These are phyloP conservation scores for Pythium scleroteichum DNA, from an alignment of 352 stramenopile species.

Conservation along the genomic window DNA sequence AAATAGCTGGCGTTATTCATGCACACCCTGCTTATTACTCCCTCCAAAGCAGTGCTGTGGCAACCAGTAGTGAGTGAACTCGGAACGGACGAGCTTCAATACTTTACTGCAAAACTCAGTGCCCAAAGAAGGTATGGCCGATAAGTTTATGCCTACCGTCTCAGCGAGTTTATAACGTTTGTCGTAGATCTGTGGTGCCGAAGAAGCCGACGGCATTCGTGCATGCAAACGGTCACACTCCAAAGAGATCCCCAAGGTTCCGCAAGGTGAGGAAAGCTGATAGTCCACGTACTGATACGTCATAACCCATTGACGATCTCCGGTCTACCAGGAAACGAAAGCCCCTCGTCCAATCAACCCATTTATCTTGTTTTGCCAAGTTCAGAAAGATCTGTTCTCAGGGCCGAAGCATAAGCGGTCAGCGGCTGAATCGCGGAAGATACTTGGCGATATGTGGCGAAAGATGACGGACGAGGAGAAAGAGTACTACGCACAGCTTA, in stretches of 20 bases:
- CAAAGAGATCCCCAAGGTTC: slow-evolving; percentile 29
- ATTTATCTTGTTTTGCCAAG: slow-evolving; percentile 84
- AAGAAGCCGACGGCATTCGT: slow-evolving; percentile 33
- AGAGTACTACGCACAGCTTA: slow-evolving; percentile 74
- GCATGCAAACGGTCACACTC: slow-evolving; percentile 25
- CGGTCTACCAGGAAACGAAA: slow-evolving; percentile 40
- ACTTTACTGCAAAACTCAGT: slow-evolving; percentile 50
- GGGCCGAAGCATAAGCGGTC: slow-evolving; percentile 57
- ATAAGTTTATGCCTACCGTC: too few species aligned
- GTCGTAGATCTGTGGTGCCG: slow-evolving; percentile 41
- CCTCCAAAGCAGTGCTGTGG: slow-evolving; percentile 46
- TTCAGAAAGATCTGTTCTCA: slow-evolving; percentile 65
- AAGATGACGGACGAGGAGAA: slow-evolving; percentile 82
- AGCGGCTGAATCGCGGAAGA: slow-evolving; percentile 72
- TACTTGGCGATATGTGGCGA: slow-evolving; percentile 83
- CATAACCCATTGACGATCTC: too few species aligned
- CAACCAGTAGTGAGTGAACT: slow-evolving; percentile 72
- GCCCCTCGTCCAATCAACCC: slow-evolving; percentile 71
- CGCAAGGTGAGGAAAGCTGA: slow-evolving; percentile 12
- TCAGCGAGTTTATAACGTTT: not conserved
- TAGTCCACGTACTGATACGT: too few species aligned
- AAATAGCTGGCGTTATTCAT: too few species aligned
- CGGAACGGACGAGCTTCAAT: slow-evolving; percentile 63
- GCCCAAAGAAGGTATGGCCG: slow-evolving; percentile 15
- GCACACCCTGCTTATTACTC: not conserved